phyloP scores from a whole-genome alignment of 1,284 basidiomycete species.

The Nidula niveotomentosa region DNA sequence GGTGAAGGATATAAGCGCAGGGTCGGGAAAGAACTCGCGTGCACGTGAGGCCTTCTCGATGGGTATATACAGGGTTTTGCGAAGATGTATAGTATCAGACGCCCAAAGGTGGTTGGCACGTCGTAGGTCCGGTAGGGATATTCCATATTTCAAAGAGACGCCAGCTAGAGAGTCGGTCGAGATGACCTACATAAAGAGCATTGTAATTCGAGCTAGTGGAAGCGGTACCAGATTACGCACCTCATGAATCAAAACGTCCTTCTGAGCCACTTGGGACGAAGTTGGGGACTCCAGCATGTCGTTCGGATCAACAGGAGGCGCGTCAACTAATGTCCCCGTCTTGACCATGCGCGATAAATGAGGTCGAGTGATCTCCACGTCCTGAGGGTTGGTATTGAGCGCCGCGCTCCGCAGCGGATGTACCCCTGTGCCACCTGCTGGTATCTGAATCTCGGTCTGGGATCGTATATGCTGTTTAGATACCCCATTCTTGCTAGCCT shows the following conservation, averaged over 20 bases:
- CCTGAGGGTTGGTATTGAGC: constrained; percentile 25
- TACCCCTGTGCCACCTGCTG: constrained; percentile 7
- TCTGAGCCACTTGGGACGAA: constrained; percentile 29
- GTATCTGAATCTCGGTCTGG: constrained; percentile 23
- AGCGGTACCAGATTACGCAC: constrained; percentile 26
- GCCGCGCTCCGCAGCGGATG: constrained; percentile 32
- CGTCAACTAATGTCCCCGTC: constrained; percentile 28
- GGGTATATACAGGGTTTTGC: constrained; percentile 81
- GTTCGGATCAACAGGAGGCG: constrained; percentile 13
- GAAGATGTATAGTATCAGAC: constrained; percentile 85
- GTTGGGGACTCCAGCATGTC: not conserved
- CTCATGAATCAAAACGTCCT: constrained; percentile 55
- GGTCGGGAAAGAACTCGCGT: constrained; percentile 22
- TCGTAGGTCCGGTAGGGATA: constrained; percentile 79
- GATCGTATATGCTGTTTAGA: constrained; percentile 20
- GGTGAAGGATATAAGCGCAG: constrained; percentile 23
- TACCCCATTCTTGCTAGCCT: constrained; percentile 1
- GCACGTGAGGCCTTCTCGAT: constrained; percentile 40
- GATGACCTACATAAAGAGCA: constrained; percentile 47
- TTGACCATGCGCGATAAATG: constrained; percentile 39
- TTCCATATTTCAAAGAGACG: constrained; percentile 85
- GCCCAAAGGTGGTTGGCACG: constrained; percentile 90
- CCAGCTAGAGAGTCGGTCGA: constrained; percentile 80
- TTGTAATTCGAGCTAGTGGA: not conserved
- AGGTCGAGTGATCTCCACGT: constrained; percentile 41